Evolutionary conservation across 345 rosid species (phyloP).

Genomic region (Chamaenerion angustifolium): DNA sequence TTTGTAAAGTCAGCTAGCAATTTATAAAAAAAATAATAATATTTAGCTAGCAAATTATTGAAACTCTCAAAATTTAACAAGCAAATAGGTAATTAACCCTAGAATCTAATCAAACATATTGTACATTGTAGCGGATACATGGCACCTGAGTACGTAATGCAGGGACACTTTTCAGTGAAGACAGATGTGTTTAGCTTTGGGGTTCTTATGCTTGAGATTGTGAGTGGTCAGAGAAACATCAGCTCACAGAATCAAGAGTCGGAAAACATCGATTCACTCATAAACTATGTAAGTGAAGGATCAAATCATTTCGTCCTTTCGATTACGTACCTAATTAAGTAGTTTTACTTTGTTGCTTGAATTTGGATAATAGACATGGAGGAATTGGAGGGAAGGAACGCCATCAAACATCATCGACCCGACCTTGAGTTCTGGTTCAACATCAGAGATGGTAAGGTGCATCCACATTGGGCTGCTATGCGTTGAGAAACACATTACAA

Average conservation of each 20-base stretch:
- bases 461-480: conserved; percentile 14
- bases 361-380: no score
- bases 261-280: no score
- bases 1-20: no score
- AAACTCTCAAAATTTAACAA: no score
- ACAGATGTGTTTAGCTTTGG: conserved; percentile 28
- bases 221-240: conserved; percentile 14
- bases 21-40: no score
- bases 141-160: conserved; percentile 27
- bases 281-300: no score
- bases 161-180: conserved; percentile 18
- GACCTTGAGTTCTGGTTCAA: conserved; percentile 12
- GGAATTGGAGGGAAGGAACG: conserved; percentile 6
- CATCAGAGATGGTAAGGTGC: conserved; percentile 7
- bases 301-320: no score
- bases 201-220: conserved; percentile 19
- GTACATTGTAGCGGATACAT: conserved; percentile 19
- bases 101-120: no score
- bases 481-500: conserved; percentile 8
- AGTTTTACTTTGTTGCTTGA: no score
- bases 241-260: neutral
- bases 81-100: no score
- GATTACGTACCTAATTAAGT: no score
- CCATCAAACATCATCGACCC: conserved; percentile 14
- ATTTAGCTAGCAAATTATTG: no score